A percentile compares a stretch with the other conserved stretches of the same genome.
phyloP scores from a whole-genome alignment of 345 rosid genomes.

The Pistacia vera region DNA sequence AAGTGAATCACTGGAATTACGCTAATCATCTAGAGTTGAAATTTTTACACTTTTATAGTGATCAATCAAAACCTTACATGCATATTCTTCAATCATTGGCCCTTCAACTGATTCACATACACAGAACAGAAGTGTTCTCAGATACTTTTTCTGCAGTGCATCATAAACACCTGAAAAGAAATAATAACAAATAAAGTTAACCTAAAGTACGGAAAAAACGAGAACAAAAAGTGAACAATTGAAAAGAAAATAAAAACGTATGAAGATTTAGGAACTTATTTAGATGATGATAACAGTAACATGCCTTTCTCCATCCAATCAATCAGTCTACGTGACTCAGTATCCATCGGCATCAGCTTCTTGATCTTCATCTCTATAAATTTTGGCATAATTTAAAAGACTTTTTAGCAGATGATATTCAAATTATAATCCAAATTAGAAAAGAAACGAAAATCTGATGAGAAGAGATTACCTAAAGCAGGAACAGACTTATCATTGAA shows the following conservation, averaged over 20 bases:
- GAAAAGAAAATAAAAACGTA: neutral
- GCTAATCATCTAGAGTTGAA: neutral
- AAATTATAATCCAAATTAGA: neutral
- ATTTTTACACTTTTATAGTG: neutral
- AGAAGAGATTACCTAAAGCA: constrained; percentile 63
- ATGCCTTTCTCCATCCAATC: constrained; percentile 99
- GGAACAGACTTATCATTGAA: constrained; percentile 95
- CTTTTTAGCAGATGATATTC: neutral
- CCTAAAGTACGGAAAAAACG: neutral
- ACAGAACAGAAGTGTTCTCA: constrained; percentile 87
- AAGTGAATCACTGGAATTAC: neutral
- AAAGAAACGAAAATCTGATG: neutral
- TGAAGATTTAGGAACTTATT: neutral
- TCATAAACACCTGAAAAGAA: constrained; percentile 73
- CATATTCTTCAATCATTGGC: constrained; percentile 84
- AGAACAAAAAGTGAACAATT: neutral
- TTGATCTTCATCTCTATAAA: constrained; percentile 89
- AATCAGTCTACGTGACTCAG: constrained; percentile 90
- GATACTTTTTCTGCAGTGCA: constrained; percentile 88
- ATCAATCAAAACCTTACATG: constrained; percentile 53
- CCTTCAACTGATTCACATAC: constrained; percentile 79
- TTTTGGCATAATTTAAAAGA: constrained; percentile 10
- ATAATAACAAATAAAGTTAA: constrained; percentile 16
- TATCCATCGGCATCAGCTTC: constrained; percentile 96
- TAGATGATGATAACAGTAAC: neutral